phyloP scores from a whole-genome alignment of 257 asterid species.

The Salvia splendens region DNA sequence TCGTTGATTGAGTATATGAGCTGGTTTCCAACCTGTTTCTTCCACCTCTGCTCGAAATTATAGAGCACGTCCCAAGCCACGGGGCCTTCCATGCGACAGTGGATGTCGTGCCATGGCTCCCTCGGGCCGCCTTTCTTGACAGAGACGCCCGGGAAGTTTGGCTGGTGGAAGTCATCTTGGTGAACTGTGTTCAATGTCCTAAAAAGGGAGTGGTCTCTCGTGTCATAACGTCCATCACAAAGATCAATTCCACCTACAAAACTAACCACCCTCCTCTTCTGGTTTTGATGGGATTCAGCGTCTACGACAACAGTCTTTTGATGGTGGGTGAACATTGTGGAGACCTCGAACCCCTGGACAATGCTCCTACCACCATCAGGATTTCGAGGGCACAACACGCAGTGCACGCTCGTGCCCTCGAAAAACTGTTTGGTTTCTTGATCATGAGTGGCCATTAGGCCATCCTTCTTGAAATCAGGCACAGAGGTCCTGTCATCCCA shows the following conservation, averaged over 20 bases:
- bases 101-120: conserved; percentile 97
- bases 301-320: conserved; percentile 79
- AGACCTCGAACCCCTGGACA: conserved; percentile 65
- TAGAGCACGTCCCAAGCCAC: conserved; percentile 92
- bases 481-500: conserved; percentile 88
- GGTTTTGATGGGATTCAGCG: conserved; percentile 29
- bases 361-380: conserved; percentile 58
- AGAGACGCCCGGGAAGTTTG: conserved; percentile 71
- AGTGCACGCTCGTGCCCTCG: conserved; percentile 57
- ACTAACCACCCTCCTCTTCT: conserved; percentile 59
- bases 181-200: conserved; percentile 59
- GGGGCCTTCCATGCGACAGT: conserved; percentile 81
- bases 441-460: conserved; percentile 89
- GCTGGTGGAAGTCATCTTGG: conserved; percentile 82
- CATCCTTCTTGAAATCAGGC: conserved; percentile 51
- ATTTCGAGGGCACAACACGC: conserved; percentile 75
- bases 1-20: conserved; percentile 44
- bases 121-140: conserved; percentile 83
- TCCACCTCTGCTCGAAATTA: conserved; percentile 93
- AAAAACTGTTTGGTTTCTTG: conserved; percentile 66
- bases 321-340: conserved; percentile 89
- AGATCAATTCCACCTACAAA: conserved; percentile 94
- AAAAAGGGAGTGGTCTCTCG: conserved; percentile 61
- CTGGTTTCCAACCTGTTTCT: conserved; percentile 55
- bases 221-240: conserved; percentile 86